Base-by-base conservation (phyloP, 139 green algal species). In the Medakamo hakoo region DNA sequence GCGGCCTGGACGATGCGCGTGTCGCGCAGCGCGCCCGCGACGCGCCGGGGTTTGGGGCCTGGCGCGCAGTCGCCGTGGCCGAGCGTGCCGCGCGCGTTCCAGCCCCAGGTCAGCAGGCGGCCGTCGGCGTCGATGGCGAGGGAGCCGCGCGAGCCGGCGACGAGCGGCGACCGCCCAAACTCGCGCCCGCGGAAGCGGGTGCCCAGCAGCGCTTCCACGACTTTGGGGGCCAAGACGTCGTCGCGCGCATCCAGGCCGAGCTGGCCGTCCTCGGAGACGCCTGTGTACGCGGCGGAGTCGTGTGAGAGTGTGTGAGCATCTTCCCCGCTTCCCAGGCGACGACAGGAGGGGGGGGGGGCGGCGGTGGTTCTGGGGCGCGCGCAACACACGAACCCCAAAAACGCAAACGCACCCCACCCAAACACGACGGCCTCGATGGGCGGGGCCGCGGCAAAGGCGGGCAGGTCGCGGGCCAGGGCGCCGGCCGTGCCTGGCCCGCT, bases 381-480 rank as follows among this genome's bases (percentile, higher is more conserved):
- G 9, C 9, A 21, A 9, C 9, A 21, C 9, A 52, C 40, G 40
- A 52, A 52, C 40, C 40, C 9, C 40, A 9, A 52, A 52, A 52
- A 52, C 16, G 9, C 9, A 52, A 9, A 16, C 40, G 9, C 40
- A 52, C 40, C 88, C 78, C 81, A 96, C 4, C 70, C 84, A 71
- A 94, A 94, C 25, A 91, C 78, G 0, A 94, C 87, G 14, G 84
- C 73, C 62, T 93, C 85, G 2, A 93, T 80, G 1, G 87, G 88
- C 0, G 88, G 88, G 16, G 66, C 63, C 5, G 25, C 27, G 27
- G 73, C 69, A 60, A 70, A 86, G 0, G 18, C n/a, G 4, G 73
- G 75, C 23, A 78, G 32, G 21, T 63, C 40, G 16, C 48, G 56
- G 40, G 48, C 68, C 29, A 77, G 63, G 30, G 30, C 62, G 48